A percentile compares a stretch with the other conserved stretches of the same genome.
These are phyloP conservation scores for Westerdykella aurantiaca DNA, from an alignment of 2,329 filamentous ascomycete genomes.

Conservation along the genomic window DNA sequence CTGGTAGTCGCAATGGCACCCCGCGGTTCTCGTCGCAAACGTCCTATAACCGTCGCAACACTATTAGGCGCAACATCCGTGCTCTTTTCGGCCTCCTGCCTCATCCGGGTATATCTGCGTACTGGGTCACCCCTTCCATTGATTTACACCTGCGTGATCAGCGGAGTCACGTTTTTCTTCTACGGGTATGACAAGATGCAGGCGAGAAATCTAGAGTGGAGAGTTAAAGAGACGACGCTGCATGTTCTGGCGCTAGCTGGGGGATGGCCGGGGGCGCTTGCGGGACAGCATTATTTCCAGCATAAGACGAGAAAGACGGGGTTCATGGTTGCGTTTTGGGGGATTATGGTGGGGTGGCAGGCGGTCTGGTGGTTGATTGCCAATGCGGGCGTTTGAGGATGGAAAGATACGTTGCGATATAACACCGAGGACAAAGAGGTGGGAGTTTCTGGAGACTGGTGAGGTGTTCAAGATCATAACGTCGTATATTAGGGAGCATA, in stretches of 20 bases:
- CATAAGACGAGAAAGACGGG: constrained; percentile 31
- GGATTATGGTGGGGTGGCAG: constrained; percentile 26
- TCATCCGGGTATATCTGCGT: constrained; percentile 34
- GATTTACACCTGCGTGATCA: constrained; percentile 16
- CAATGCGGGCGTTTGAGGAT: constrained; percentile 1
- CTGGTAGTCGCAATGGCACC: no score
- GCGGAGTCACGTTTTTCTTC: constrained; percentile 22
- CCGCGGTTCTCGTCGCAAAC: no score
- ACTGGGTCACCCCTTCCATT: constrained; percentile 13
- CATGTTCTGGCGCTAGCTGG: constrained; percentile 25
- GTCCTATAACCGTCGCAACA: constrained; percentile 24
- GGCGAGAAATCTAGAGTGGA: constrained; percentile 26
- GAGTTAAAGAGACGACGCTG: constrained; percentile 27
- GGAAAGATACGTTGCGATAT: background rate
- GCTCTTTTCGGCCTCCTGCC: constrained; percentile 51
- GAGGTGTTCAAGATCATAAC: no score
- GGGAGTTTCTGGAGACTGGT: no score
- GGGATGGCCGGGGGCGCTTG: constrained; percentile 32
- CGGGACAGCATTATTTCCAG: constrained; percentile 33
- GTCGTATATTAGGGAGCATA: no score
- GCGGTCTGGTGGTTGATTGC: constrained; percentile 19
- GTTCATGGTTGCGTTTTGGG: constrained; percentile 29
- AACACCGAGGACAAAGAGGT: background rate
- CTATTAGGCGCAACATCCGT: constrained; percentile 30
- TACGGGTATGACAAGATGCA: constrained; percentile 36